Evolutionary conservation across 2,329 filamentous ascomycete species (phyloP).

Genomic region (Chrysosporium queenslandicum): DNA sequence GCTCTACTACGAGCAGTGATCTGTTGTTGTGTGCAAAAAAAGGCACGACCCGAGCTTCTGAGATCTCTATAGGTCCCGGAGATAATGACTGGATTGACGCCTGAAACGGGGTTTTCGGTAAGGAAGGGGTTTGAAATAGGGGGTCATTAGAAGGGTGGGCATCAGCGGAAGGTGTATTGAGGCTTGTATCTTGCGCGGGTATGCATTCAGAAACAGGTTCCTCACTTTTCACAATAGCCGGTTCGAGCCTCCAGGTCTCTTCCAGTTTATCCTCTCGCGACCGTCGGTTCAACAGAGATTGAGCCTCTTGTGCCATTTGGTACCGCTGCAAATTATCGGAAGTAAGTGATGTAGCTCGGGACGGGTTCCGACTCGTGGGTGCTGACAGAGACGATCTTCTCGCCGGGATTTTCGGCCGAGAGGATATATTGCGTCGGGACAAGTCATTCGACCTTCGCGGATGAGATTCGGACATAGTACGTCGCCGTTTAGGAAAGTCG

Average conservation of each 20-base stretch:
- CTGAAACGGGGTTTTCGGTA: slow-evolving; percentile 24
- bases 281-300: not conserved
- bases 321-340: slow-evolving; percentile 29
- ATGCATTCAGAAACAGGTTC: not conserved
- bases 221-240: not conserved
- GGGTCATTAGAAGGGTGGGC: not conserved
- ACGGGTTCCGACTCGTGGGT: slow-evolving; percentile 38
- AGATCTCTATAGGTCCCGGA: slow-evolving; percentile 47
- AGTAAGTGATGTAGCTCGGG: slow-evolving; percentile 37
- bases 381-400: slow-evolving; percentile 40
- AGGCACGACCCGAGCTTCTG: slow-evolving; percentile 51
- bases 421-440: slow-evolving; percentile 1
- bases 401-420: slow-evolving; percentile 30
- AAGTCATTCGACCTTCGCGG: slow-evolving; percentile 19
- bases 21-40: slow-evolving; percentile 55
- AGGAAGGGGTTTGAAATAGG: slow-evolving; percentile 2
- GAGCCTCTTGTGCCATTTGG: not conserved
- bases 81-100: slow-evolving; percentile 42
- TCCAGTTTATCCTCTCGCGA: not conserved
- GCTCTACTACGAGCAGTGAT: slow-evolving; percentile 55
- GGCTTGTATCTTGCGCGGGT: not conserved
- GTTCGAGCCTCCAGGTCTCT: not conserved
- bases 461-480: slow-evolving; percentile 35
- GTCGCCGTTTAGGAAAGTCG: slow-evolving; percentile 27
- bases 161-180: not conserved